A percentile compares a stretch with the other conserved stretches of the same genome.
These are phyloP conservation scores for Penicillium goetzii DNA, from an alignment of 495 filamentous ascomycete genomes.

Conservation along the genomic window DNA sequence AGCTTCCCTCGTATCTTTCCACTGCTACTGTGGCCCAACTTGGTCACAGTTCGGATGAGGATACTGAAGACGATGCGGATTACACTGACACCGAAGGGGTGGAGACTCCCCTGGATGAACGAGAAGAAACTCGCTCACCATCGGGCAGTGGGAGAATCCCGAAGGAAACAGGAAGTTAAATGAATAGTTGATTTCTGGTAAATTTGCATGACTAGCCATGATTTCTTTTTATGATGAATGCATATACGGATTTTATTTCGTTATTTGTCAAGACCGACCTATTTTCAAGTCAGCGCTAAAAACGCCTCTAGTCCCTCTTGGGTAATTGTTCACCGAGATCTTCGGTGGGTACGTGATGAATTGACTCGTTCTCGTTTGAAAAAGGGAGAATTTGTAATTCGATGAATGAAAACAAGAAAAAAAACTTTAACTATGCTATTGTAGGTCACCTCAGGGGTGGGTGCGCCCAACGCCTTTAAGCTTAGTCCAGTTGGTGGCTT, in stretches of 20 bases:
- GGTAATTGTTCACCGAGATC: not conserved
- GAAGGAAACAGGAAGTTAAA: conserved; percentile 2
- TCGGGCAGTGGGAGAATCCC: not conserved
- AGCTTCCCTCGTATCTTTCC: conserved; percentile 48
- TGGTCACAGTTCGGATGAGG: conserved; percentile 31
- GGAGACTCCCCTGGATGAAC: conserved; percentile 1
- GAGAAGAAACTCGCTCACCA: not conserved
- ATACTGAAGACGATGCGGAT: conserved; percentile 28
- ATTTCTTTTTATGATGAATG: conserved; percentile 1
- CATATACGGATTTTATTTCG: not conserved
- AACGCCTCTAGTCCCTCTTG: not conserved
- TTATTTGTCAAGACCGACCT: not conserved
- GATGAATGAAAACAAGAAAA: not conserved
- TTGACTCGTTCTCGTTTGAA: not conserved
- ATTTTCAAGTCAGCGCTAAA: not conserved
- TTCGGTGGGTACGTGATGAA: not conserved
- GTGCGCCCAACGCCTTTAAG: not conserved
- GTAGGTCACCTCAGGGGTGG: not conserved
- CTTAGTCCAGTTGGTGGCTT: not conserved
- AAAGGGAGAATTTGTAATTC: not conserved
- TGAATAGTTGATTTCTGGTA: not conserved
- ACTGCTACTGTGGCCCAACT: conserved; percentile 30
- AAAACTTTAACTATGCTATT: not conserved
- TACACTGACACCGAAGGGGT: conserved; percentile 1
- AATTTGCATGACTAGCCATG: conserved; percentile 2